A percentile compares a stretch with the other conserved stretches of the same genome.
Conservation (phyloP, 2,329 filamentous ascomycete species). For the Paracamarosporium sp. region DNA sequence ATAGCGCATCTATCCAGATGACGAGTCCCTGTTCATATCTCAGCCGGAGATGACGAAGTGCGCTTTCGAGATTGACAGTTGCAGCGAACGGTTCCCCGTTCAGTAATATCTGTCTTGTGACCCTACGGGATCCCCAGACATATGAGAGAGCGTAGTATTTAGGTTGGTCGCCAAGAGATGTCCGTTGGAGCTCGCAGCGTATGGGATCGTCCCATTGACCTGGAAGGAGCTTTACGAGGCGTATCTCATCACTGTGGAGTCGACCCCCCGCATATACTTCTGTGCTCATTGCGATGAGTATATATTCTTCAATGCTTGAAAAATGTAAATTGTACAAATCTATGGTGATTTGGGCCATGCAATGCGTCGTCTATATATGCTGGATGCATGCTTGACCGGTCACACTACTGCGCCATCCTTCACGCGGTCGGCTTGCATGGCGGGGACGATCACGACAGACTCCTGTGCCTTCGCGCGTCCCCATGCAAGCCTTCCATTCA, state of each 20-base stretch:
- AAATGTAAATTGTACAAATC: too few relatives aligned
- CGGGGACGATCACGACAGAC: not conserved
- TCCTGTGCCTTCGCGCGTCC: not conserved
- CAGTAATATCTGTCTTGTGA: slow-evolving; percentile 4
- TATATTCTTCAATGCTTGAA: not conserved
- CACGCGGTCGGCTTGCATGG: not conserved
- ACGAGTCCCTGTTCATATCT: slow-evolving; percentile 3
- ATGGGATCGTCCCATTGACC: slow-evolving; percentile 19
- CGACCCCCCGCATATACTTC: not conserved
- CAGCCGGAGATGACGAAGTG: slow-evolving; percentile 17
- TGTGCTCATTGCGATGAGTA: not conserved
- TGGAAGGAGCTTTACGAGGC: slow-evolving; percentile 13
- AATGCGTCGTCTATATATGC: not conserved
- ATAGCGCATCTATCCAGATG: slow-evolving; percentile 28
- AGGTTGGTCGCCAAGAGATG: not conserved
- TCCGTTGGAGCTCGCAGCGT: slow-evolving; percentile 12
- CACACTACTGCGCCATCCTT: not conserved
- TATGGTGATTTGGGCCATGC: too few relatives aligned
- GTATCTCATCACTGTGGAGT: slow-evolving; percentile 10
- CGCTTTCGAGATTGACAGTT: slow-evolving; percentile 21
- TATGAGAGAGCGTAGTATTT: slow-evolving; percentile 21
- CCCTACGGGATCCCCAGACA: slow-evolving; percentile 18
- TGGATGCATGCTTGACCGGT: not conserved
- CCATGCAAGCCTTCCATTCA: too few relatives aligned
- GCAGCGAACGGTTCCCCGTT: slow-evolving; percentile 8